phyloP scores from a whole-genome alignment of 805 yeast genomes.

The Starmerella vitae region DNA sequence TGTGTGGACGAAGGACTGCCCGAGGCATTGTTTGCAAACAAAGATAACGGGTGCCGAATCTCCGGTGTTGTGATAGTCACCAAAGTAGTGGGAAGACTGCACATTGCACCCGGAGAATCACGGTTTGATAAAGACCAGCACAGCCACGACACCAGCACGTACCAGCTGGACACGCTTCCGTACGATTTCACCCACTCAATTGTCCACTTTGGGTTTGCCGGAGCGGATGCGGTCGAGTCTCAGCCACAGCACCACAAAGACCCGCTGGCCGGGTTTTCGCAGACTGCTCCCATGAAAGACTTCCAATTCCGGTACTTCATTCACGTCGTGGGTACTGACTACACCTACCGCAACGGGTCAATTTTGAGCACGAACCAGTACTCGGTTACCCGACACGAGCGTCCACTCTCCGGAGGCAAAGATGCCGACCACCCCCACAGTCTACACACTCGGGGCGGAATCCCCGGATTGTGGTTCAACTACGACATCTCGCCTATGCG shows the following conservation, averaged over 20 bases:
- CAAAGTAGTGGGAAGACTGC: constrained; percentile 79
- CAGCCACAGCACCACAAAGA: constrained; percentile 7
- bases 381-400: constrained; percentile 73
- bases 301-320: constrained; percentile 65
- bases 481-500: constrained; percentile 91
- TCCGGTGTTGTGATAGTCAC: constrained; percentile 67
- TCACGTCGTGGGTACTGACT: constrained; percentile 83
- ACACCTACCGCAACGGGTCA: constrained; percentile 47
- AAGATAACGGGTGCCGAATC: constrained; percentile 79
- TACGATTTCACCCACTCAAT: constrained; percentile 67
- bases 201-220: constrained; percentile 75
- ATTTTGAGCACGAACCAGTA: constrained; percentile 73
- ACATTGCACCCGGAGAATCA: constrained; percentile 91
- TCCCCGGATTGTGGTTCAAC: constrained; percentile 76
- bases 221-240: constrained; percentile 40
- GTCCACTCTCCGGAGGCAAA: constrained; percentile 74
- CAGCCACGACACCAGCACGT: constrained; percentile 73
- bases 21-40: constrained; percentile 39
- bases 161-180: constrained; percentile 38
- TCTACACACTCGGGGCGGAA: constrained; percentile 56
- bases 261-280: constrained; percentile 21
- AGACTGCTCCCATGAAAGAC: constrained; percentile 36
- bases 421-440: constrained; percentile 89
- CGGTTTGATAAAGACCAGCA: constrained; percentile 43
- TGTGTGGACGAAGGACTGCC: constrained; percentile 87